Evolutionary conservation across 768 basidiomycete genomes (phyloP).

Genomic region (Panaeolus papilionaceus): DNA sequence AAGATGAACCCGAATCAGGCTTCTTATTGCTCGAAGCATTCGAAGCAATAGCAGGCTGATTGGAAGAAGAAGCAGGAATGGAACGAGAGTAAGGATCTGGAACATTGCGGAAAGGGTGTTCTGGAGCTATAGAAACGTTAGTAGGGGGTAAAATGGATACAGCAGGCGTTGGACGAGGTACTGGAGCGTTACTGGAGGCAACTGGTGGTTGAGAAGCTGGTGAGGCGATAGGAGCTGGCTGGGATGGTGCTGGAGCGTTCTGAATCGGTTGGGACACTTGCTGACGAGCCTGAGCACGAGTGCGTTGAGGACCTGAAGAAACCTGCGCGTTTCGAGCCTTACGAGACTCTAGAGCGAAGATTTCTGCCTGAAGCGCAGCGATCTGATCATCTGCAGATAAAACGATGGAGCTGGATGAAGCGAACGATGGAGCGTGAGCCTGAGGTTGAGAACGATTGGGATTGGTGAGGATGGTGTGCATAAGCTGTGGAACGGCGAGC

Average conservation of each 20-base stretch:
- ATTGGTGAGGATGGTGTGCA: neutral
- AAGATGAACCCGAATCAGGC: constrained; percentile 19
- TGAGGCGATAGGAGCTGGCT: neutral
- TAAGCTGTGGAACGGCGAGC: constrained; percentile 17
- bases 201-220: neutral
- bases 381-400: constrained; percentile 18
- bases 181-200: neutral
- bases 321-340: neutral
- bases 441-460: neutral
- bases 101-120: neutral
- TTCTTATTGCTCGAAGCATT: constrained; percentile 27
- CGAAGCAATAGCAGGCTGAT: constrained; percentile 17
- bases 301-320: constrained; percentile 12
- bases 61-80: neutral
- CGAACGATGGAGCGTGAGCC: neutral
- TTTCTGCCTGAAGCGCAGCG: constrained; percentile 21
- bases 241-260: neutral
- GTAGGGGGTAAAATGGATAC: neutral
- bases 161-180: neutral
- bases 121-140: neutral
- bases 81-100: constrained; percentile 23
- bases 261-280: constrained; percentile 1
- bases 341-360: neutral
- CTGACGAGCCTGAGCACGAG: constrained; percentile 12
- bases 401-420: neutral